phyloP scores from a whole-genome alignment of 345 rosid species.

The Murraya koenigii region DNA sequence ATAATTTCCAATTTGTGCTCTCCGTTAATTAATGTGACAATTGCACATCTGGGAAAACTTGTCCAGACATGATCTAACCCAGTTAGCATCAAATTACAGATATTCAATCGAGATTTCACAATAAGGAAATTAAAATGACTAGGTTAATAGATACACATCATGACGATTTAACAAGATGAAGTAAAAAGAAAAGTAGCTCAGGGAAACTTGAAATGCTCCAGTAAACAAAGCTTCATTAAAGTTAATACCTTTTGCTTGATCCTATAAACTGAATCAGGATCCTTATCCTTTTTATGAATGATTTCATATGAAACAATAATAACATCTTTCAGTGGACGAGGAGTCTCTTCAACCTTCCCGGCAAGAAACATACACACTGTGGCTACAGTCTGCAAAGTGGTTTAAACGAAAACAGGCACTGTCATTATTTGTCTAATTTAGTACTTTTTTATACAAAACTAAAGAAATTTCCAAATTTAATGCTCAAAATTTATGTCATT shows the following conservation, averaged over 20 bases:
- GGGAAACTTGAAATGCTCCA: neutral
- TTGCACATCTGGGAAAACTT: neutral
- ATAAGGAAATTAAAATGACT: neutral
- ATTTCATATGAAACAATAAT: slow-evolving; percentile 94
- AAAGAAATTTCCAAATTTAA: neutral
- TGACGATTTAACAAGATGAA: neutral
- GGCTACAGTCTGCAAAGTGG: slow-evolving; percentile 68
- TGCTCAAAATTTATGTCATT: neutral
- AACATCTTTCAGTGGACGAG: slow-evolving; percentile 90
- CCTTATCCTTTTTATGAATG: slow-evolving; percentile 91
- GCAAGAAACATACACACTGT: slow-evolving; percentile 99
- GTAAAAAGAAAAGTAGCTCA: neutral
- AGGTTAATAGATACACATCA: neutral
- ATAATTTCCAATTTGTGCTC: neutral
- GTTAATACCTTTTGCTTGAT: slow-evolving; percentile 84
- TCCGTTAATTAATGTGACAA: neutral
- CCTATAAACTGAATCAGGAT: slow-evolving; percentile 74
- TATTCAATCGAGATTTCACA: neutral
- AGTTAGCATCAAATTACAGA: neutral
- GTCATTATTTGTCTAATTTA: neutral
- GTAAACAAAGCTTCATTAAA: neutral
- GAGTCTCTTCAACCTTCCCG: slow-evolving; percentile 99
- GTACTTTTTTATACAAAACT: neutral
- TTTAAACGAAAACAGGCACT: neutral
- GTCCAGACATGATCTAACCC: neutral